These are phyloP conservation scores for Sporothrix dimorphospora DNA, from an alignment of 2,329 filamentous ascomycete species.

Conservation along the genomic window DNA sequence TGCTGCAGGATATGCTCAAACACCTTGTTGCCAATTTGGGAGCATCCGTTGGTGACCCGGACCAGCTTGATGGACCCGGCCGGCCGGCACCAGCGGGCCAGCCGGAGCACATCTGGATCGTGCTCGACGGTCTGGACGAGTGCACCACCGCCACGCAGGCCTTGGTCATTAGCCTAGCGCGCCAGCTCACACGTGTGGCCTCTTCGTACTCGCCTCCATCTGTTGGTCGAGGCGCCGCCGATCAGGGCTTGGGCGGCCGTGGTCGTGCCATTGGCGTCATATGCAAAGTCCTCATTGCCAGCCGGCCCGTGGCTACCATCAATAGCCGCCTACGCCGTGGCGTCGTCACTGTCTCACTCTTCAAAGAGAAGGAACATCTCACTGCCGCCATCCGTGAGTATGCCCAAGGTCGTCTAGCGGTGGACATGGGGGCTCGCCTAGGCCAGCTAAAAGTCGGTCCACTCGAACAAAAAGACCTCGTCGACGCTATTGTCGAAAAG, in stretches of 20 bases:
- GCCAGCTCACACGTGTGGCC: neutral
- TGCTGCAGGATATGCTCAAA: neutral
- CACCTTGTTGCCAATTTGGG: neutral
- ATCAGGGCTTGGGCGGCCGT: neutral
- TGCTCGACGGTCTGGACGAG: neutral
- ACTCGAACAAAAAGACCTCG: neutral
- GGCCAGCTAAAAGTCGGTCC: neutral
- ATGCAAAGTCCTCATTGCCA: neutral
- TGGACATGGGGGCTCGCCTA: neutral
- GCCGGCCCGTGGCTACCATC: neutral
- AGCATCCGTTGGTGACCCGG: neutral
- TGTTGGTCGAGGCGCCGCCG: neutral
- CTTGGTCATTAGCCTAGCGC: neutral
- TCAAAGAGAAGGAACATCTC: neutral
- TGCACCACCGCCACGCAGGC: neutral
- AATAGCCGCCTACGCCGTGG: neutral
- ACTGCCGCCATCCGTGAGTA: neutral
- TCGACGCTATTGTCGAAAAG: neutral
- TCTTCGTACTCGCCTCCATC: neutral
- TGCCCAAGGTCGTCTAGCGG: neutral
- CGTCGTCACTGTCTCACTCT: neutral
- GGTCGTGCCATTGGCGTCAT: neutral
- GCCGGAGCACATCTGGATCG: neutral
- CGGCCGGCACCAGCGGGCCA: neutral
- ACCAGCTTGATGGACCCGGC: neutral